Evolutionary conservation across 306 rosid genomes (phyloP).

Genomic region (Potentilla sterilis): DNA sequence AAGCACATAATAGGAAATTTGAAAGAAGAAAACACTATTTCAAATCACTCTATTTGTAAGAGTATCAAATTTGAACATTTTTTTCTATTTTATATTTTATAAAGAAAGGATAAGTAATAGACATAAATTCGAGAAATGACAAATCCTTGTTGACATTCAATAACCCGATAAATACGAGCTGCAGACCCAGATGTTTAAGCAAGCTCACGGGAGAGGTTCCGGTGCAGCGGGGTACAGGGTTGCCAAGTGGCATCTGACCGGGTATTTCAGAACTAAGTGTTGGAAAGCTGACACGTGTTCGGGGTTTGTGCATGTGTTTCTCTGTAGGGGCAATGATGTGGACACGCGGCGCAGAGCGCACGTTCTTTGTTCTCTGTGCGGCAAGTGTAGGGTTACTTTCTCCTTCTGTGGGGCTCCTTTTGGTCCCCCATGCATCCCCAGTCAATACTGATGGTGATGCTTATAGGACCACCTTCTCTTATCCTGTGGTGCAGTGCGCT

Average conservation of each 20-base stretch:
- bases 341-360: conserved; percentile 29
- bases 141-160: no score
- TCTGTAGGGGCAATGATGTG: conserved; percentile 43
- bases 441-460: conserved; percentile 2
- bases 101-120: no score
- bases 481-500: not conserved
- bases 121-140: no score
- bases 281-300: conserved; percentile 29
- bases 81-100: no score
- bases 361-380: conserved; percentile 12
- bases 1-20: no score
- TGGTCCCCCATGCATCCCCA: not conserved
- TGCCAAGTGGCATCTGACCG: not conserved
- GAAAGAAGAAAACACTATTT: no score
- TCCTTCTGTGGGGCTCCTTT: not conserved
- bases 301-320: conserved; percentile 43
- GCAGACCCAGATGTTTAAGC: not conserved
- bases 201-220: not conserved
- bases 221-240: not conserved
- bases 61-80: no score
- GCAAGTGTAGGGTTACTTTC: not conserved
- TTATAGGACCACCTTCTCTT: not conserved
- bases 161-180: no score
- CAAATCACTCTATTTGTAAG: no score
- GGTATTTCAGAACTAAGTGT: not conserved